Percentiles rank a stretch among this genome's conserved stretches.
Conservation (phyloP, 768 basidiomycete genomes). For the Amanita inopinata region DNA sequence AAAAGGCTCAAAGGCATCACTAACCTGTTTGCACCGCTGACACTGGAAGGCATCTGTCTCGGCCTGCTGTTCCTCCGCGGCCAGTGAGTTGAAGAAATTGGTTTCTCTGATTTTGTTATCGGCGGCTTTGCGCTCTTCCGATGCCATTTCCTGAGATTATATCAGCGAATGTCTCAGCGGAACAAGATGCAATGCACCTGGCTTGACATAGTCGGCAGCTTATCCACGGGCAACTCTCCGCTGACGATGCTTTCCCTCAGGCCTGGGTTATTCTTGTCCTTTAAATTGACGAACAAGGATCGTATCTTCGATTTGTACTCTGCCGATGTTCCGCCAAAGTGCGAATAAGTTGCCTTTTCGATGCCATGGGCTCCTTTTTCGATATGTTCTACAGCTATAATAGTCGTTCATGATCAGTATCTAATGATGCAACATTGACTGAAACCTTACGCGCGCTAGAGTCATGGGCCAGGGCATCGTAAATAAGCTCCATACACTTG, state of each 20-base stretch:
- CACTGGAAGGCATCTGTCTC: conserved; percentile 99
- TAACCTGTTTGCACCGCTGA: conserved; percentile 81
- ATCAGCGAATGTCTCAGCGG: neutral
- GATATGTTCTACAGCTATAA: conserved; percentile 62
- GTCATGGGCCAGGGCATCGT: conserved; percentile 83
- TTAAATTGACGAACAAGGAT: conserved; percentile 84
- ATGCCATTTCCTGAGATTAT: conserved; percentile 78
- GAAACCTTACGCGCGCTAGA: conserved; percentile 82
- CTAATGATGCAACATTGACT: neutral
- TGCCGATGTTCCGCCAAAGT: conserved; percentile 32
- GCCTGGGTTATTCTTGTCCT: conserved; percentile 88
- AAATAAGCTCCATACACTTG: conserved; percentile 82
- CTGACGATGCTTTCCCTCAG: conserved; percentile 79
- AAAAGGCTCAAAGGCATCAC: conserved; percentile 11
- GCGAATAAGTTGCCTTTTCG: conserved; percentile 53
- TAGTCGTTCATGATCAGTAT: conserved; percentile 1
- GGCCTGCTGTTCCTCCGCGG: conserved; percentile 81
- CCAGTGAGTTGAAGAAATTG: conserved; percentile 86
- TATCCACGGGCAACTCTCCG: conserved; percentile 63
- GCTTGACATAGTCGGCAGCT: conserved; percentile 73
- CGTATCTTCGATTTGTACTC: conserved; percentile 77
- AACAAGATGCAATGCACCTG: conserved; percentile 37
- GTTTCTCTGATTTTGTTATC: conserved; percentile 75
- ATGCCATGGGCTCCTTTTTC: conserved; percentile 55
- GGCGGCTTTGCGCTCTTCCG: conserved; percentile 79